Conservation (phyloP, 306 rosid species). For the Delonix regia region DNA sequence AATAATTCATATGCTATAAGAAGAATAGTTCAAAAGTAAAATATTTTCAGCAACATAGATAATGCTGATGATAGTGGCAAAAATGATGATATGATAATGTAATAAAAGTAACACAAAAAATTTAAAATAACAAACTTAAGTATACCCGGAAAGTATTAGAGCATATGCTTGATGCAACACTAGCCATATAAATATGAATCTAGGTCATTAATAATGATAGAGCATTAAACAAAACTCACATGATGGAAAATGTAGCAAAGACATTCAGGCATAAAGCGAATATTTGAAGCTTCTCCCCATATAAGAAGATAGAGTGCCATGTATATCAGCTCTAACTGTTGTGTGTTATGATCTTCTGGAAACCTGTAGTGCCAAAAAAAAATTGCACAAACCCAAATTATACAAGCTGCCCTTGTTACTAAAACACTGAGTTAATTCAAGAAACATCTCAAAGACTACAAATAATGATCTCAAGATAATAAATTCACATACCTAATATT, state of each 20-base stretch:
- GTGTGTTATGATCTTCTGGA: constrained; percentile 46
- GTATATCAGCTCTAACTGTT: constrained; percentile 75
- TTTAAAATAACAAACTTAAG: constrained; percentile 3
- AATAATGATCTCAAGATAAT: constrained; percentile 30
- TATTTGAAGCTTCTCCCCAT: constrained; percentile 99
- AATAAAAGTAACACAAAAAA: constrained; percentile 22
- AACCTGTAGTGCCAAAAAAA: constrained; percentile 49
- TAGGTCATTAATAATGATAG: constrained; percentile 13
- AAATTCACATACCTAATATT: constrained; percentile 57
- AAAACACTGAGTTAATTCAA: constrained; percentile 32
- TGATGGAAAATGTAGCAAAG: constrained; percentile 92
- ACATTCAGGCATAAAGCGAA: constrained; percentile 99
- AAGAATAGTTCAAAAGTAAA: constrained; percentile 1
- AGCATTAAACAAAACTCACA: constrained; percentile 52
- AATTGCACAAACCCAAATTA: constrained; percentile 24
- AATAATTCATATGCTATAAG: not conserved
- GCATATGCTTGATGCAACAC: constrained; percentile 15
- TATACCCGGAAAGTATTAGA: not conserved
- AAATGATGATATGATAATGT: not conserved
- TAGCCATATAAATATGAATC: constrained; percentile 32
- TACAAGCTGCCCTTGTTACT: constrained; percentile 34
- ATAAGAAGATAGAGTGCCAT: constrained; percentile 93
- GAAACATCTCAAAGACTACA: constrained; percentile 20
- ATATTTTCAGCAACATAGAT: not conserved
- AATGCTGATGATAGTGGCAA: not conserved